Evolutionary conservation across 2,329 filamentous ascomycete species (phyloP).

Genomic region (Colletotrichum sp.): DNA sequence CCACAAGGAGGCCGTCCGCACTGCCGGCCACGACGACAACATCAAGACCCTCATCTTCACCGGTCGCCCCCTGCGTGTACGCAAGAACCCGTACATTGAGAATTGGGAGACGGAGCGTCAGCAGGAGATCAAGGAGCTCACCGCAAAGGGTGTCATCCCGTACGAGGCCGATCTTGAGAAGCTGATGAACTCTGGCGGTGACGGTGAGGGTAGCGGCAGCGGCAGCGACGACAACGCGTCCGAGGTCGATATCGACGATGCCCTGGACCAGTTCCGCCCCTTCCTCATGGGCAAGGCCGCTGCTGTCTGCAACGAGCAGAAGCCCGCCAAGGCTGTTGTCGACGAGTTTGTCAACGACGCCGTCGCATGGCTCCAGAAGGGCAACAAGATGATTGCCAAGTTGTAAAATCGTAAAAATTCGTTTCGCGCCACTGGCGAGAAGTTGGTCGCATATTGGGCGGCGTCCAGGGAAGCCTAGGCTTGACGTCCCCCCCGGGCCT

Average conservation of each 20-base stretch:
- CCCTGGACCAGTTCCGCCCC: constrained; percentile 88
- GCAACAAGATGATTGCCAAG: constrained; percentile 73
- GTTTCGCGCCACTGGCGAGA: constrained; percentile 10
- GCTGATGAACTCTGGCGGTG: constrained; percentile 66
- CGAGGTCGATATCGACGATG: constrained; percentile 79
- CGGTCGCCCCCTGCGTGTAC: constrained; percentile 89
- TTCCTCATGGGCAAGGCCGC: constrained; percentile 97
- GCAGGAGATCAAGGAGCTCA: constrained; percentile 91
- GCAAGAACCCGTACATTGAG: constrained; percentile 90
- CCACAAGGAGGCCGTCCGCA: constrained; percentile 95
- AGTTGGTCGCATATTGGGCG: constrained; percentile 1
- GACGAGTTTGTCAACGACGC: constrained; percentile 93
- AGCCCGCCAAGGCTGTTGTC: constrained; percentile 87
- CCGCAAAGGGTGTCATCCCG: constrained; percentile 86
- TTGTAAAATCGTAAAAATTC: constrained; percentile 52
- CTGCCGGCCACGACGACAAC: constrained; percentile 93
- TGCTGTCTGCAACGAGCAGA: constrained; percentile 91
- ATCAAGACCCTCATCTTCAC: constrained; percentile 98
- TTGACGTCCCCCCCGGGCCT: not conserved
- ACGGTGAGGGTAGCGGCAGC: constrained; percentile 64
- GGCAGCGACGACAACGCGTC: constrained; percentile 72
- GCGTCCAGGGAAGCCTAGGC: not conserved
- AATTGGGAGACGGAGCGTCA: constrained; percentile 96
- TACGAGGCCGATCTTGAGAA: constrained; percentile 95
- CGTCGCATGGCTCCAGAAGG: constrained; percentile 70